These are phyloP conservation scores for Lepidium campestre DNA, from an alignment of 441 rosid genomes.

Conservation along the genomic window DNA sequence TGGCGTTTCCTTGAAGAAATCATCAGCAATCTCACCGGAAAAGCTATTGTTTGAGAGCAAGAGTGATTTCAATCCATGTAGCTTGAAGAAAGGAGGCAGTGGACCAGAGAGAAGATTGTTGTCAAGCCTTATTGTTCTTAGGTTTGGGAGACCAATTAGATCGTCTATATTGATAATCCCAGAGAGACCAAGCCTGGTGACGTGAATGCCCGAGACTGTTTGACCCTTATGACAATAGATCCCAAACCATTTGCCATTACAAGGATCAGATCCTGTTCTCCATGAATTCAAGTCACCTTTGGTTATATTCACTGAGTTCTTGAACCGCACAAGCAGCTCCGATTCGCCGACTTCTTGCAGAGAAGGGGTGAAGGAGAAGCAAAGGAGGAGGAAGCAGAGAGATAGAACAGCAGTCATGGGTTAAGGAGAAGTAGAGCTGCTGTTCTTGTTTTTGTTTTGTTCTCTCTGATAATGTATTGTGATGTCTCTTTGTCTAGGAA, in stretches of 20 bases:
- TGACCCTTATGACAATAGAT: constrained; percentile 45
- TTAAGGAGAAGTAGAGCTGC: constrained; percentile 16
- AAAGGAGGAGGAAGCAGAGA: constrained; percentile 3
- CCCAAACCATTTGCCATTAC: constrained; percentile 53
- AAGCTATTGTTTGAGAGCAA: constrained; percentile 48
- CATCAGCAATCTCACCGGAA: constrained; percentile 50
- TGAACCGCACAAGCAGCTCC: constrained; percentile 22
- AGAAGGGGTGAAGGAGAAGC: constrained; percentile 20
- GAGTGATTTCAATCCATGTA: constrained; percentile 47
- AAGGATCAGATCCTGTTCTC: constrained; percentile 47
- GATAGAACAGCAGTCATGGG: constrained; percentile 28
- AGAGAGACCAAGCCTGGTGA: constrained; percentile 42
- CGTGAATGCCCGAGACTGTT: constrained; percentile 51
- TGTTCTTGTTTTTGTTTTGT: constrained; percentile 15
- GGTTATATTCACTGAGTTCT: constrained; percentile 21
- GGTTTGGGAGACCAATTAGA: constrained; percentile 34
- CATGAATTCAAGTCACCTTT: constrained; percentile 45
- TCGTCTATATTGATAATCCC: constrained; percentile 47
- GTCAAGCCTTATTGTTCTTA: constrained; percentile 49
- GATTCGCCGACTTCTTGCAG: constrained; percentile 18
- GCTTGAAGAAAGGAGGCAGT: constrained; percentile 57
- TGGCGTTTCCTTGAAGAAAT: constrained; percentile 45
- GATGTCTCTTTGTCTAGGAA: constrained; percentile 5
- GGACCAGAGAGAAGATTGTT: constrained; percentile 60
- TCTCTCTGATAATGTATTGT: neutral